Evolutionary conservation across 371 early-diverging fungal genomes (phyloP), one percentile per base, ranked within the genome.

Genomic region (Encephalitozoon intestinalis): DNA sequence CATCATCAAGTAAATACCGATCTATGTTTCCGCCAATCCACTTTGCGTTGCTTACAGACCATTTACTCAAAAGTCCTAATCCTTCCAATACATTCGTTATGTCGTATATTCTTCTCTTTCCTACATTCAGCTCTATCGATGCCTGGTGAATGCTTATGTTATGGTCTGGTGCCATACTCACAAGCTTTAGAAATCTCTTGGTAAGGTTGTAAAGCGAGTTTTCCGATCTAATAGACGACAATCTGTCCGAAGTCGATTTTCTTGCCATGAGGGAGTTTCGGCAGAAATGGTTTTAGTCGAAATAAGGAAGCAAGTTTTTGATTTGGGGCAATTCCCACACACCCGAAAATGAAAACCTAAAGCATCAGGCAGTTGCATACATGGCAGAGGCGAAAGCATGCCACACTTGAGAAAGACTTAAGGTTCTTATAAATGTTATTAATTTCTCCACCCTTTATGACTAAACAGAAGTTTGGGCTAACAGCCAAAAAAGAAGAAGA

Each of bases 401-500:
- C n/a, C n/a, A n/a, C n/a, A n/a, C 21, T 18, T 46, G 18, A 15
- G 21, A 46, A 46, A 7, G 49, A 18, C 5, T 46, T 46, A 46
- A 46, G 49, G 49, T 46, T 46, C 12, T 18, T 15, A 46, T 46
- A 15, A 46, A 46, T 46, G 21, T 46, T 46, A 46, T 46, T 66
- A 40, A 26, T 66, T 66, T 23, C 23, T 15, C 12, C 15, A 11
- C 44, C 49, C 30, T 41, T 39, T 15, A 79, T 79, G 79, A 31
- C n/a, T 6, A 64, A 64, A 11, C 85, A 83, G 72, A 87, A 90
- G 83, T 91, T 95, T 86, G 96, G 97, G 63, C 88, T 99, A 64
- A 91, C 91, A 70, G 89, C 87, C 68, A 90, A 89, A 82, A 96
- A 97, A 88, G 89, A 90, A 64, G 92, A 87, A 46, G 93, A 85